Percentiles rank a stretch among this genome's conserved stretches.
These are phyloP conservation scores for Fusarium continuum DNA, from an alignment of 2,329 filamentous ascomycete species.

Conservation along the genomic window DNA sequence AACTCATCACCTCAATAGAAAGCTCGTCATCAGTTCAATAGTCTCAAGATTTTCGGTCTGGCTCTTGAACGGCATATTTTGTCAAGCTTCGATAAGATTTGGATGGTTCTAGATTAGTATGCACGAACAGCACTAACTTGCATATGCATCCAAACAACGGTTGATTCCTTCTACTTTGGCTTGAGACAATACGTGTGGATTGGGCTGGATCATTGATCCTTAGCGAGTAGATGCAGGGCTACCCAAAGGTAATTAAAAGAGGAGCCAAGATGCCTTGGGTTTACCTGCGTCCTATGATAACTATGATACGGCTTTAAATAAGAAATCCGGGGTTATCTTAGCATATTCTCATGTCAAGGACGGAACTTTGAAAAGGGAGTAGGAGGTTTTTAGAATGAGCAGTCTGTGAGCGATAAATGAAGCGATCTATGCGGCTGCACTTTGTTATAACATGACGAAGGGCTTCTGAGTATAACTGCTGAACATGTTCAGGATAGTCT, in stretches of 20 bases:
- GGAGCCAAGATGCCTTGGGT: conserved; percentile 8
- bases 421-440: background rate
- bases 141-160: conserved; percentile 5
- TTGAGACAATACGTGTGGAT: conserved; percentile 16
- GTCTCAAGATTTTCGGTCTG: background rate
- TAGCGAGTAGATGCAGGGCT: conserved; percentile 21
- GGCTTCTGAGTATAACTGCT: background rate
- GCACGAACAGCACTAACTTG: conserved; percentile 20
- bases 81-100: background rate
- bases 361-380: background rate
- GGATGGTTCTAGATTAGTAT: background rate
- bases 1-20: background rate
- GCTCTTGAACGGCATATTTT: background rate
- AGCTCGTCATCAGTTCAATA: no score
- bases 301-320: background rate
- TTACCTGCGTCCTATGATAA: conserved; percentile 2
- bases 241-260: conserved; percentile 6
- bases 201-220: background rate
- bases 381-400: background rate
- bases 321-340: background rate
- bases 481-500: background rate
- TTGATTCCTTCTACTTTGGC: background rate
- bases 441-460: background rate
- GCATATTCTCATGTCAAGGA: background rate
- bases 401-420: background rate